phyloP scores from a whole-genome alignment of 2,329 filamentous ascomycete species.

The Claviceps sp. region DNA sequence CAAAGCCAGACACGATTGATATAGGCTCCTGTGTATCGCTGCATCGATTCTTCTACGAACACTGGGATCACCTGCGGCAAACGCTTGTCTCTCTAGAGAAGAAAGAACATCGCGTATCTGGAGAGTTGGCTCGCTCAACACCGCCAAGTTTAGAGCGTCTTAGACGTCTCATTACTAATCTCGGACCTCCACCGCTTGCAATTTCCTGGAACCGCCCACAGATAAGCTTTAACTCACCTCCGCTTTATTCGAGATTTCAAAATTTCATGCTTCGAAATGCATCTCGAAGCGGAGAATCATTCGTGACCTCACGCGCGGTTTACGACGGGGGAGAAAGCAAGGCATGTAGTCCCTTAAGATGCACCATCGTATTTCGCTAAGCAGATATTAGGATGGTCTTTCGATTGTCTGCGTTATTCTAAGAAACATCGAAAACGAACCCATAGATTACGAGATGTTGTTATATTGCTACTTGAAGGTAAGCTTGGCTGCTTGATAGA shows the following conservation, averaged over 20 bases:
- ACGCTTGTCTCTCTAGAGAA: conserved; percentile 47
- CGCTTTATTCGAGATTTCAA: conserved; percentile 54
- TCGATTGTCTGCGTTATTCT: conserved; percentile 58
- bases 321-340: conserved; percentile 62
- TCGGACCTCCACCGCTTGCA: conserved; percentile 53
- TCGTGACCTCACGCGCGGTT: conserved; percentile 49
- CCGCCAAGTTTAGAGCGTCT: conserved; percentile 47
- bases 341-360: conserved; percentile 18
- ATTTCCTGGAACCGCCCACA: conserved; percentile 57
- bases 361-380: neutral
- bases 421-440: conserved; percentile 52
- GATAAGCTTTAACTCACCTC: conserved; percentile 49
- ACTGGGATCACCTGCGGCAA: conserved; percentile 57
- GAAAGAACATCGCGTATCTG: conserved; percentile 40
- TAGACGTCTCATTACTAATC: conserved; percentile 48
- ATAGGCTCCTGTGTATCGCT: conserved; percentile 59
- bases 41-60: conserved; percentile 56
- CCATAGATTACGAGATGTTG: conserved; percentile 51
- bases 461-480: conserved; percentile 57
- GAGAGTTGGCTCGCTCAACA: conserved; percentile 36
- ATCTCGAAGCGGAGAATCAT: conserved; percentile 50
- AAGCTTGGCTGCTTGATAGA: conserved; percentile 5
- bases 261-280: conserved; percentile 62
- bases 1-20: conserved; percentile 42
- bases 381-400: conserved; percentile 43